Evolutionary conservation across 139 green algal genomes (phyloP), one percentile per base, ranked within the genome.

Genomic region (Chlorella sp.): DNA sequence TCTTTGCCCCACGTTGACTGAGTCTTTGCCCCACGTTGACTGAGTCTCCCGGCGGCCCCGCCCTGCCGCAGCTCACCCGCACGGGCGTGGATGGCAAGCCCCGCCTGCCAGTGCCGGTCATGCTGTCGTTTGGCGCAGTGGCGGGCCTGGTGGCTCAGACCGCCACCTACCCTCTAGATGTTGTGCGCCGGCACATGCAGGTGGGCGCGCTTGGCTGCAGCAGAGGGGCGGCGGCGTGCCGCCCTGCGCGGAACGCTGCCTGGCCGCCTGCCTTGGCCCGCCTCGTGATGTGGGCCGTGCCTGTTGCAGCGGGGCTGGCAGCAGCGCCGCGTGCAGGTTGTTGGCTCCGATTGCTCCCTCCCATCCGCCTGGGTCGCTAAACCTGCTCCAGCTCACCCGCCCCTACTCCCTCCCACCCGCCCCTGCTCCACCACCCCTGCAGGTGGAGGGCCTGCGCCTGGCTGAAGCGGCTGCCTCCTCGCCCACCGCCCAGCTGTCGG

Each of bases 131-230:
- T 87, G 96, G 96, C 30, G 96, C 88, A 0, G n/a, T 86, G 30
- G 90, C 96, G 9, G 96, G 96, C 2, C 87, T 98, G 28, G 83
- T 97, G 34, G 95, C 91, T 1, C 96, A 99, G 80, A 98, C 96
- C 0, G 69, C 89, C 17, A 97, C 93, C 14, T 96, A 95, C 81
- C 94, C 95, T 1, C 64, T 98, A 46, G 96, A 99, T 81, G 94
- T 99, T 0, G 93, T 98, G n/a, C 85, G 96, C 48, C 78, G 96
- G 43, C 90, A 91, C 46, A 98, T 99, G 96, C 96, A 98, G 88
- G 94, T 98, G 69, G 44, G 60, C 30, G 58, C 4, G 58, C 22
- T 30, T n/a, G n/a, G n/a, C n/a, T n/a, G n/a, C n/a, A n/a, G n/a
- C n/a, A n/a, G n/a, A n/a, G n/a, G n/a, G n/a, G n/a, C 19, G 73